Evolutionary conservation across 345 rosid genomes (phyloP), one percentile per base, ranked within the genome.

Genomic region (Balakata baccata): DNA sequence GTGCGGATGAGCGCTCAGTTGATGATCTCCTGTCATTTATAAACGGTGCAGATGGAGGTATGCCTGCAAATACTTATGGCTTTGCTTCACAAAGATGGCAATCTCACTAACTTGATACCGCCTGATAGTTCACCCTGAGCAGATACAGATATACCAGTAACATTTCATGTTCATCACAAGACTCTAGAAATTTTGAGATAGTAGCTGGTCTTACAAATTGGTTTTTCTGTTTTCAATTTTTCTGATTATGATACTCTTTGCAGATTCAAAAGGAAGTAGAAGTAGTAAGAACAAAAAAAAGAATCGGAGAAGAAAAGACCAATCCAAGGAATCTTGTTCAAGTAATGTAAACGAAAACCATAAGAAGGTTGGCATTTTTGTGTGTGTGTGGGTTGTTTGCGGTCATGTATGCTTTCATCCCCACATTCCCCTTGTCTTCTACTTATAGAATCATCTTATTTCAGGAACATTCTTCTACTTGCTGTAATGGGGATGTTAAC

Each of bases 11-110:
- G 52, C 96, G 96, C 61, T 93, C 98, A 37, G 96, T 89, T 72
- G 98, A 93, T 76, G 97, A 93, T 72, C 91, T 93, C 71, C 78
- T 91, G 69, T 84, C 95, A 17, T 93, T 86, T 82, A 93, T 93
- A 72, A 91, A 93, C 66, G 88, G 97, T 62, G 87, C 72, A 80
- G 83, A 82, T 82, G 84, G 81, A 85, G 96, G 97, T 88, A 85
- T 69, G 58, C 9, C 43, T 64, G 39, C 25, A 71, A 60, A 29
- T 82, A 71, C 66, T 67, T 29, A 1, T 29, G 49, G 53, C 63
- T 54, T 56, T 45, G 39, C 49, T 47, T 60, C 20, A 18, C 17
- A 62, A 69, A 53, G 63, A 69, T 39, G 10, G 34, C 34, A 29
- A 29, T 29, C 34, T 2, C 2, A 29, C 34, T 29, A 29, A 29